Percentiles rank a stretch among this genome's conserved stretches.
Conservation (phyloP, 2,329 filamentous ascomycete species). For the Aspergillus fumigatus region DNA sequence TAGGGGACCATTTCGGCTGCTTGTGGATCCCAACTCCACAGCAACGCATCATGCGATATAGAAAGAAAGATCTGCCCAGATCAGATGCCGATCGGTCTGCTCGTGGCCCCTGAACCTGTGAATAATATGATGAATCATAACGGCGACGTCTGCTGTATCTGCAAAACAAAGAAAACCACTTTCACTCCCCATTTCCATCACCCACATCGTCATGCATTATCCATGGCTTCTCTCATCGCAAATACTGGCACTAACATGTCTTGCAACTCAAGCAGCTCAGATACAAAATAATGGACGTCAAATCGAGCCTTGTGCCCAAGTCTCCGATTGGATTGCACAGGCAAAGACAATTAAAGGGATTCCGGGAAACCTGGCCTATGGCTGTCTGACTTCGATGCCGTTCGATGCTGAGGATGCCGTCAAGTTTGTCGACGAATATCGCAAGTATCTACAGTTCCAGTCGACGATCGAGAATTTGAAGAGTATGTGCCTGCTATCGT, state of each 20-base stretch:
- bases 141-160: background rate
- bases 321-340: background rate
- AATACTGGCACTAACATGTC: background rate
- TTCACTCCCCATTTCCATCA: background rate
- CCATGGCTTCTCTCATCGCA: background rate
- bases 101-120: background rate
- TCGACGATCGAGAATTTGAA: constrained; percentile 48
- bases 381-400: constrained; percentile 27
- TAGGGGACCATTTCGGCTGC: background rate
- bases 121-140: background rate
- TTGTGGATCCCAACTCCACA: background rate
- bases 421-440: constrained; percentile 20
- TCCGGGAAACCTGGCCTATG: constrained; percentile 12
- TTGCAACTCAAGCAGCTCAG: background rate
- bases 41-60: background rate
- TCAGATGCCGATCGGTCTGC: background rate
- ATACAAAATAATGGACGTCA: background rate
- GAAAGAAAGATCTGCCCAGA: background rate
- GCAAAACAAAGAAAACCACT: background rate
- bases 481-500: constrained; percentile 2
- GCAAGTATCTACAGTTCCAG: constrained; percentile 46
- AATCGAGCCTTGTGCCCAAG: background rate
- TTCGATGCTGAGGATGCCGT: constrained; percentile 22
- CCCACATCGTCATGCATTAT: background rate
- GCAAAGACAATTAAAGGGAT: constrained; percentile 1